Evolutionary conservation across 139 green algal species (phyloP), one percentile per base, ranked within the genome.

Genomic region (Chlamydomonas sphaeroides): DNA sequence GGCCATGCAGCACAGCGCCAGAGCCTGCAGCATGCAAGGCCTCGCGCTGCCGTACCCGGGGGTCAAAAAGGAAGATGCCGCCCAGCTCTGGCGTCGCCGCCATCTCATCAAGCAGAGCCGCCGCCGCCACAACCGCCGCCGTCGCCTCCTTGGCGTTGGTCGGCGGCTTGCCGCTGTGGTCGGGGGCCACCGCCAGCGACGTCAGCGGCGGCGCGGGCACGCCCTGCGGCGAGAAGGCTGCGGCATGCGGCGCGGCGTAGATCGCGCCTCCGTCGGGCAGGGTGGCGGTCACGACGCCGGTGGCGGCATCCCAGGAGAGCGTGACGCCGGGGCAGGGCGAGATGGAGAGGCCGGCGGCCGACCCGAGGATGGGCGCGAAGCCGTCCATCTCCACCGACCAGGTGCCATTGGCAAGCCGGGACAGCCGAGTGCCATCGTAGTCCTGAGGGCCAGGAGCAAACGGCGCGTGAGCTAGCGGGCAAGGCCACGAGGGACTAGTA

Each of bases 321-420:
- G 76, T 66, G 1, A 83, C 62, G 25, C 76, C 76, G 45, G 76
- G 62, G 76, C 76, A 83, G 62, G 76, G 76, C 11, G 76, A 73
- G 63, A 42, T 65, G 62, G 76, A 38, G 62, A 83, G 39, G 35
- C 80, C 87, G 35, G 39, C 53, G 6, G 76, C 35, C 28, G 35
- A 42, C 67, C 68, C 76, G 23, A 70, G 57, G 48, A 91, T 70
- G 68, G 67, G 49, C 3, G 78, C 78, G 25, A 91, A 63, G 41
- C 88, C 88, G n/a, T 78, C 69, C 35, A 82, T 78, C 78, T 91
- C 88, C 26, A 89, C 63, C 15, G 66, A 72, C 85, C 86, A 91
- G 20, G 45, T 32, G n/a, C 88, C 88, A 48, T 84, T 74, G 25
- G 88, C 49, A 10, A 59, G 61, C 23, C 32, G 62, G 4, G 41